Evolutionary conservation across 306 rosid species (phyloP), one percentile per base, ranked within the genome.

Genomic region (Abrus precatorius): DNA sequence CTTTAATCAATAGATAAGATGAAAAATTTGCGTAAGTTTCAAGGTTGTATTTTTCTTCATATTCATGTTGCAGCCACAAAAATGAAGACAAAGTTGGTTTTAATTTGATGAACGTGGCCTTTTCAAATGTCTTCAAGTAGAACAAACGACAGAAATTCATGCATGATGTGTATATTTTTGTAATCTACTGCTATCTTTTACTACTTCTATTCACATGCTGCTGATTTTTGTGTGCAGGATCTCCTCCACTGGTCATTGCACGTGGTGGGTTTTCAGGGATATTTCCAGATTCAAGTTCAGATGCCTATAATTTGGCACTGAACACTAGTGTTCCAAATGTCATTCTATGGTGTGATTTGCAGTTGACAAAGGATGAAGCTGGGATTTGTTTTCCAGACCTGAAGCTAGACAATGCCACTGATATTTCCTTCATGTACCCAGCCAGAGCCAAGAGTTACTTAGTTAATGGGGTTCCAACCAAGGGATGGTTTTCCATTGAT

Each of bases 211-310:
- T 63, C 6, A 29, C 45, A 55, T 60, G 14, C 13, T 56, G 14
- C 4, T 43, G 74, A 50, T 55, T 49, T 47, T 12, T 10, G 20
- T 78, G n/a, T 72, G 88, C 87, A 95, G 98, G 97, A 74, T 61
- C 73, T 45, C 67, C 85, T 7, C 98, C 98, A 6, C 30, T 87
- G 50, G 97, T 89, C 44, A 69, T 95, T 73, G 98, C 98, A 30
- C 93, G 87, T 1, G 97, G 98, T 5, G 98, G 98, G 3, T 89
- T 92, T 87, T 90, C 98, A 5, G 99, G 99, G 72, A 64, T 95
- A 67, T 91, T 88, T 84, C 96, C 99, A 3, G 97, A 90, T 85
- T 93, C 95, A 8, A 91, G 97, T 71, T 69, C 14, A 6, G 5
- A 0, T 20, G 91, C 99, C 2, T 95, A 81, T 60, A 40, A 0